Base-by-base conservation (phyloP, 306 rosid species). In the Cicer cuneatum region DNA sequence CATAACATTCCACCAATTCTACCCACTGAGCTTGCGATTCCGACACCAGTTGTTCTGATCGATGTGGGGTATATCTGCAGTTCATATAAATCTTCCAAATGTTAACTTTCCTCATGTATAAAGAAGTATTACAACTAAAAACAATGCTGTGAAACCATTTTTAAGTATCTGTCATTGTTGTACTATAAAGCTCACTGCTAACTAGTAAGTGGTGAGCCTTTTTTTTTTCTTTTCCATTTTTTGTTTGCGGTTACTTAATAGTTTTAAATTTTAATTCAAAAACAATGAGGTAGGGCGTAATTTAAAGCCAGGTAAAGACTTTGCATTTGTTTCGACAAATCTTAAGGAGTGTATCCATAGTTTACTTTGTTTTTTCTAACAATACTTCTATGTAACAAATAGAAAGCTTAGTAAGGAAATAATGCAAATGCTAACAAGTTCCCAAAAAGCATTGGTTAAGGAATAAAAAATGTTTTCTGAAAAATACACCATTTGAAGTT, bases 1-100 rank as follows among this genome's bases (percentile, higher is more conserved):
- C 99, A 94, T 63, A 85, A 0, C 86, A 94, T 94, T 66, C 99
- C 99, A 13, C 99, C 99, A 41, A 92, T 88, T 80, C 99, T 89
- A 60, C 93, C 97, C 59, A 94, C 62, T 8, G 96, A 84, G 78
- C 97, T 92, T 43, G 97, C 99, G 49, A 90, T 54, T 86, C 99
- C 98, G 1, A 94, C 96, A 1, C 99, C 99, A 1, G 99, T 88
- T 80, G 97, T 83, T 87, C 97, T 84, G 5, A 90, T 85, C 14
- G 96, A 82, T 46, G 99, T 94, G 37, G 99, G 99, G 80, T 94
- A 94, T 71, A 94, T 81, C 97, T 94, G 78, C 89, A 74, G 77
- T 85, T 80, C 72, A 80, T 41, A 52, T 16, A 57, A 74, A 80
- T 79, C 29, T 69, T 57, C 54, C 58, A 75, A 47, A 49, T 53